Base-by-base conservation (phyloP, 2,329 filamentous ascomycete species). In the Stachybotrys chlorohalonatus region DNA sequence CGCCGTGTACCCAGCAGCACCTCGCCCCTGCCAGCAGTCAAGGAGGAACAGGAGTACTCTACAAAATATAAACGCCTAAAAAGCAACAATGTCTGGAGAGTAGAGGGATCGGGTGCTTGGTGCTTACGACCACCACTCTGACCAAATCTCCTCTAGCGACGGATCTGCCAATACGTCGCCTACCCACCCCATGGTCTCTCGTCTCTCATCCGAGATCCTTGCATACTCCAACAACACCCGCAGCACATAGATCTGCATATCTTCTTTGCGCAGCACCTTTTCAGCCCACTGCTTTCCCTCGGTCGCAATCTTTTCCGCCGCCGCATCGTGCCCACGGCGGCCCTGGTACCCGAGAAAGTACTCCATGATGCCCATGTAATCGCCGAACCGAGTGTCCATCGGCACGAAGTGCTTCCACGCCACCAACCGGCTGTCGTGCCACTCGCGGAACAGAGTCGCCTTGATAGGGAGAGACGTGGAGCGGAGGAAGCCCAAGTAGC, bases 401-500 rank as follows among this genome's bases (percentile, higher is more conserved):
- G 89, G 89, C 2, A 91, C 84, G 62, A 89, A 93, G 68, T 94
- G 89, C 63, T 83, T 83, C 89, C 89, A 94, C 0, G 87, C 78
- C 2, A 90, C 74, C 1, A 93, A 74, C 3, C 89, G 78, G 49
- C 79, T 80, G 66, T 92, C 88, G 64, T 92, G 89, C 89, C 89
- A 94, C 67, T 94, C 89, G 17, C 81, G 78, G 71, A 85, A 94
- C 24, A 93, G 74, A 0, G 89, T 90, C 6, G 85, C 82, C 71
- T 93, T 94, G 71, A 94, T 82, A 0, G 86, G 86, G 8, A 92
- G 68, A 15, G 81, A 85, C 2, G 82, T 87, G 32, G 83, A 87
- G 39, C 80, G 76, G 30, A 93, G 72, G 66, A 92, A 90, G 0
- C 80, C 82, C 5, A 84, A 77, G 63, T 85, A 89, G 6, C 86